Percentiles rank a stretch among this genome's conserved stretches.
Evolutionary conservation across 2,329 filamentous ascomycete genomes (phyloP).

Genomic region (Penicillium frequentans): DNA sequence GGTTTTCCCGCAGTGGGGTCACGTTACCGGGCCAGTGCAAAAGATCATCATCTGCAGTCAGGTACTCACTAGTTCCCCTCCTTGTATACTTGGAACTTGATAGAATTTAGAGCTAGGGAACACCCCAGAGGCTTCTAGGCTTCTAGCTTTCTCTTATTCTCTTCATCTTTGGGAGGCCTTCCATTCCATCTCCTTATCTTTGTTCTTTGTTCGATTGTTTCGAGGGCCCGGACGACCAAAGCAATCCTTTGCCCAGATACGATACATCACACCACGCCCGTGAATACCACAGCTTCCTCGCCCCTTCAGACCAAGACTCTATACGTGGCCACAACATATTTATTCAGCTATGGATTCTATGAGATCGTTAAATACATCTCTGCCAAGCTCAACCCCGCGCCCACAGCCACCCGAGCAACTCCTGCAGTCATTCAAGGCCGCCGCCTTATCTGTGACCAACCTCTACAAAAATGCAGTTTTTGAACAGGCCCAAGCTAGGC

Average conservation of each 20-base stretch:
- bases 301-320: not conserved
- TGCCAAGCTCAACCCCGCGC: slow-evolving; percentile 55
- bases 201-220: slow-evolving; percentile 7
- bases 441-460: slow-evolving; percentile 90
- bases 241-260: not conserved
- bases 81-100: not conserved
- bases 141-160: not conserved
- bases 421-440: slow-evolving; percentile 85
- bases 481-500: slow-evolving; percentile 71
- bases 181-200: not conserved
- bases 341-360: slow-evolving; percentile 59
- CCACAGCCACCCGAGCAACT: slow-evolving; percentile 57
- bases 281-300: not conserved
- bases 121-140: not conserved
- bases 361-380: slow-evolving; percentile 61
- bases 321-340: not conserved
- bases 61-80: slow-evolving; percentile 15
- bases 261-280: slow-evolving; percentile 4
- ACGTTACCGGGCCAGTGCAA: slow-evolving; percentile 40
- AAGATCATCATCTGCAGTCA: slow-evolving; percentile 30
- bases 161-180: not conserved
- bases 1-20: slow-evolving; percentile 36
- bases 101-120: slow-evolving; percentile 1
- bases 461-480: slow-evolving; percentile 89
- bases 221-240: not conserved